Evolutionary conservation across 345 rosid genomes (phyloP), one percentile per base, ranked within the genome.

Genomic region (Hibiscus mutabilis): DNA sequence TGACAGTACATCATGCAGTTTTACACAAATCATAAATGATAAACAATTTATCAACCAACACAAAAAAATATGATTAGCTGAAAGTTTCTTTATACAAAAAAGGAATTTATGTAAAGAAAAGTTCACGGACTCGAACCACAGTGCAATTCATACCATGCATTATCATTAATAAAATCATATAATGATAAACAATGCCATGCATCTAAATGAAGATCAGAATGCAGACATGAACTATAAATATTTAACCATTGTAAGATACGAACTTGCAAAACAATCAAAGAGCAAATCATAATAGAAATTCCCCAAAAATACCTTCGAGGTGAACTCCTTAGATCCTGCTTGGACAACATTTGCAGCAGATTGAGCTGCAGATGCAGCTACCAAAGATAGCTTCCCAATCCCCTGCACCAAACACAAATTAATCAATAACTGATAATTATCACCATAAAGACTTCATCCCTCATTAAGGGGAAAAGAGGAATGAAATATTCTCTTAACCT

Each of bases 341-440:
- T 87, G 97, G 80, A 94, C 96, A 76, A 81, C 98, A 86, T 66
- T 90, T 0, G 97, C 97, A 59, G 98, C 91, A 1, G 91, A 85
- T 69, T 88, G 93, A 33, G 93, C 93, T 7, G 93, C 97, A 18
- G 98, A 88, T 4, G 88, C 83, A 2, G 99, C 97, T 33, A 86
- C 99, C 71, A 90, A 22, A 72, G 99, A 95, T 66, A 95, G 80
- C 82, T 77, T 87, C 64, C 97, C 97, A 25, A 95, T 70, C 14
- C 99, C 97, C 99, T 95, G 44, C 68, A 63, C 25, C 66, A 67
- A 73, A 16, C 13, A 24, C 72, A 44, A 68, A 77, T 33, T 72
- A 62, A 61, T 37, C 59, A 53, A 11, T 29, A 63, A 3, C 1
- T 51, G 62, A 29, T 13, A 51, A 44, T 55, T 25, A 40, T 27